Evolutionary conservation across 73 alveolate species (phyloP).

Genomic region (Stentor roeselii): DNA sequence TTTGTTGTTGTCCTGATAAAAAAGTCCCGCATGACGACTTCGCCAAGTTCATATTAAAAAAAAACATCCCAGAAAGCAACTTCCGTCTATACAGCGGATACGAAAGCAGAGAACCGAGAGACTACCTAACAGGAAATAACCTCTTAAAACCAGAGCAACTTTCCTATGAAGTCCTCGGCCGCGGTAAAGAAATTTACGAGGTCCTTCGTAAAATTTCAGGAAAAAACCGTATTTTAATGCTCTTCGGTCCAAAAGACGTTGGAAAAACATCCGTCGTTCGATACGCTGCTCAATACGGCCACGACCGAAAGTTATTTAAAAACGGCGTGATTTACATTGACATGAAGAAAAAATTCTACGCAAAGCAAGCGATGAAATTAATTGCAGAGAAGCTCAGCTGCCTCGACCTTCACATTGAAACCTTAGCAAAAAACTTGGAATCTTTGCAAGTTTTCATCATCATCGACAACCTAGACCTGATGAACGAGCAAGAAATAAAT

Average conservation of each 20-base stretch:
- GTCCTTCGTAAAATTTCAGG: not conserved
- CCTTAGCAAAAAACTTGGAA: not conserved
- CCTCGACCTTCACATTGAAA: not conserved
- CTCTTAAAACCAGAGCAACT: not conserved
- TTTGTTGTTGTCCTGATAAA: conserved; percentile 66
- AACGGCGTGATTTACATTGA: conserved; percentile 21
- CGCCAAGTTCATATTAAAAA: conserved; percentile 44
- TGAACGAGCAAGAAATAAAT: not conserved
- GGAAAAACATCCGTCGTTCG: conserved; percentile 23
- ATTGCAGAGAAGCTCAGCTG: not conserved
- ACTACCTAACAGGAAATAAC: not conserved
- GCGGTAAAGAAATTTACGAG: not conserved
- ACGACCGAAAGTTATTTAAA: conserved; percentile 23
- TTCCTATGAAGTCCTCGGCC: not conserved
- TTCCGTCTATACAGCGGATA: not conserved
- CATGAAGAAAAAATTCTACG: too few species aligned
- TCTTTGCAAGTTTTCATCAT: conserved; percentile 1
- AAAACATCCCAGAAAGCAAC: not conserved
- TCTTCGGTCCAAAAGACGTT: not conserved
- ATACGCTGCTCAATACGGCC: conserved; percentile 18
- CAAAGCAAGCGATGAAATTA: not conserved
- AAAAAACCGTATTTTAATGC: not conserved
- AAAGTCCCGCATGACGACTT: conserved; percentile 69
- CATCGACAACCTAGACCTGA: not conserved
- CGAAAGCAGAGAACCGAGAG: not conserved